phyloP scores from a whole-genome alignment of 345 rosid genomes.

The Brassica carinata region DNA sequence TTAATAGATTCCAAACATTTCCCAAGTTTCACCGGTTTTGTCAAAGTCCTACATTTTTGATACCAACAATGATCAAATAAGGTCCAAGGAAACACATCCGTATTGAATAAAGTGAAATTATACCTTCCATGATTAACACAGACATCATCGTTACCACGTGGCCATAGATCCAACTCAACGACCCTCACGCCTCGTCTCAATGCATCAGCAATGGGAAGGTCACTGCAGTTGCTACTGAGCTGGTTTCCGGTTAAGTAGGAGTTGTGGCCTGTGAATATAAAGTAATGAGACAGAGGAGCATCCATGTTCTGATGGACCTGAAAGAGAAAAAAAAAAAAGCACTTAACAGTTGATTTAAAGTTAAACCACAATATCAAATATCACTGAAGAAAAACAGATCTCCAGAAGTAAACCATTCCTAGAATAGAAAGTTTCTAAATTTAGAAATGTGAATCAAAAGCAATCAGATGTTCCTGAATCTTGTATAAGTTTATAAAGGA shows the following conservation, averaged over 20 bases:
- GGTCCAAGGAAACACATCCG: neutral
- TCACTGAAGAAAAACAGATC: neutral
- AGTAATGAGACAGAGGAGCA: slow-evolving; percentile 87
- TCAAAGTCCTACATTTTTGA: slow-evolving; percentile 64
- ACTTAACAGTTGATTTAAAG: neutral
- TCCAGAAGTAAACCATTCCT: neutral
- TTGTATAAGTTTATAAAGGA: neutral
- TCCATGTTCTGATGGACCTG: slow-evolving; percentile 92
- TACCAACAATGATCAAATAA: slow-evolving; percentile 12
- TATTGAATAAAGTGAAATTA: slow-evolving; percentile 1
- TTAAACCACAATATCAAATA: neutral
- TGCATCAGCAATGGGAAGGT: slow-evolving; percentile 80
- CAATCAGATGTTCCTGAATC: neutral
- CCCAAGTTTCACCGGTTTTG: slow-evolving; percentile 68
- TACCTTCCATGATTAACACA: slow-evolving; percentile 95
- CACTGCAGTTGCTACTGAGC: slow-evolving; percentile 94
- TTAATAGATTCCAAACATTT: slow-evolving; percentile 71
- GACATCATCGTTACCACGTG: slow-evolving; percentile 61
- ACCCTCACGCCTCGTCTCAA: slow-evolving; percentile 80
- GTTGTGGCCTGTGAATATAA: slow-evolving; percentile 89
- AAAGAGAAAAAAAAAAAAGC: neutral
- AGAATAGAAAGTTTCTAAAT: neutral
- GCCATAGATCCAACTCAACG: slow-evolving; percentile 96
- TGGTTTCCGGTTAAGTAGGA: slow-evolving; percentile 94
- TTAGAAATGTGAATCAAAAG: neutral